These are phyloP conservation scores for Fusarium annulatum DNA, from an alignment of 2,329 filamentous ascomycete genomes.

Conservation along the genomic window DNA sequence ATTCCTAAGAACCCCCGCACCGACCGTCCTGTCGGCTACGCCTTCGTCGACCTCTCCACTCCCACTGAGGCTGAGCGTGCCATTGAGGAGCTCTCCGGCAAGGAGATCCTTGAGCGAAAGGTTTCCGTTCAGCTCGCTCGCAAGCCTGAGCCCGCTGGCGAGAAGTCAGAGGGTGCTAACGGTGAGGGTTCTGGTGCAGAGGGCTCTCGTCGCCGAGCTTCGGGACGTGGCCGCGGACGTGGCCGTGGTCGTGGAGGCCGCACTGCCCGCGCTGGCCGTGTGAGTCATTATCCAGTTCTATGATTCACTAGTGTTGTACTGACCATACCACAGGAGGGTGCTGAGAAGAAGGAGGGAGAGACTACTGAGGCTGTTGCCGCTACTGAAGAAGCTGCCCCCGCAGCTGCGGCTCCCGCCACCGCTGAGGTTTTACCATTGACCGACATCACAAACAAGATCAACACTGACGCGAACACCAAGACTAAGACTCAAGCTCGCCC, in stretches of 20 bases:
- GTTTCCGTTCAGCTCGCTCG: slow-evolving; percentile 98
- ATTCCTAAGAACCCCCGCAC: slow-evolving; percentile 99
- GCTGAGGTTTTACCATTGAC: slow-evolving; percentile 68
- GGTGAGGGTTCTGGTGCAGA: slow-evolving; percentile 79
- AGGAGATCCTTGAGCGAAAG: slow-evolving; percentile 98
- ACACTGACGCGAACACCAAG: slow-evolving; percentile 70
- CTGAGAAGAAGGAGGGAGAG: slow-evolving; percentile 60
- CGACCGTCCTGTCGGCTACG: slow-evolving; percentile 97
- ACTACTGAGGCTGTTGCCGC: slow-evolving; percentile 51
- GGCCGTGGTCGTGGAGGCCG: slow-evolving; percentile 77
- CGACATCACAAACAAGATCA: slow-evolving; percentile 69
- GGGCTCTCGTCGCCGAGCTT: slow-evolving; percentile 70
- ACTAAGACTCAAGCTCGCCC: slow-evolving; percentile 65
- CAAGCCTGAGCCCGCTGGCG: slow-evolving; percentile 89
- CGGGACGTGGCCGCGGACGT: slow-evolving; percentile 75
- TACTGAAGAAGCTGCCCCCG: slow-evolving; percentile 58
- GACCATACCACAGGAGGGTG: slow-evolving; percentile 45
- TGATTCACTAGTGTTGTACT: not conserved
- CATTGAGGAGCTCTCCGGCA: slow-evolving; percentile 93
- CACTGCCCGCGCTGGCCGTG: slow-evolving; percentile 67
- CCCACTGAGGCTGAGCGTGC: slow-evolving; percentile 94
- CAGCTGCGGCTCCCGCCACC: slow-evolving; percentile 58
- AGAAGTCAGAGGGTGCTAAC: slow-evolving; percentile 79
- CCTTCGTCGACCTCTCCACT: slow-evolving; percentile 97
- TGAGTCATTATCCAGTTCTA: slow-evolving; percentile 36